Conservation (phyloP, 1,284 basidiomycete genomes). For the Ganoderma meredithae region DNA sequence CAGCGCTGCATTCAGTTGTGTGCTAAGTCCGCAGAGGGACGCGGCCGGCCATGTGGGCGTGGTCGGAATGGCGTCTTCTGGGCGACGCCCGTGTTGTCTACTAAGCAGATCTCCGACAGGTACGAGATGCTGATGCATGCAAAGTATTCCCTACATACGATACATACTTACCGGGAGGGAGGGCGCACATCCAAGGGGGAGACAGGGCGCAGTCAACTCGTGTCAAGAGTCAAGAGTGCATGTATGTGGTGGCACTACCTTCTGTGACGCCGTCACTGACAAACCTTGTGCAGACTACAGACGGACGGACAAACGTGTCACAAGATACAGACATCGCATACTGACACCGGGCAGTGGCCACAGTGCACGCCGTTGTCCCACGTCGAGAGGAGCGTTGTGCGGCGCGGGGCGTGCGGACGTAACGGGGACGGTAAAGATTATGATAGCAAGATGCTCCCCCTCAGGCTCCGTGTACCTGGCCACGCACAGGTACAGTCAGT, state of each 20-base stretch:
- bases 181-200: background rate
- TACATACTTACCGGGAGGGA: background rate
- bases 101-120: background rate
- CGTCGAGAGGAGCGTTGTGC: background rate
- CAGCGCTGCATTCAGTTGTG: background rate
- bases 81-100: background rate
- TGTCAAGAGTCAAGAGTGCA: background rate
- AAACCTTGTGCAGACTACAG: background rate
- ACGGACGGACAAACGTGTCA: background rate
- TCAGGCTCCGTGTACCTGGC: background rate
- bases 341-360: too few relatives aligned
- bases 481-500: background rate
- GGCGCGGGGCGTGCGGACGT: background rate
- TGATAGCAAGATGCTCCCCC: too few relatives aligned
- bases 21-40: background rate
- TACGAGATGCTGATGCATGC: too few relatives aligned
- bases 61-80: background rate
- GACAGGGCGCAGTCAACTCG: background rate
- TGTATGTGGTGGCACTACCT: constrained; percentile 1
- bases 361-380: background rate
- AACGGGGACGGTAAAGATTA: background rate
- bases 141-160: too few relatives aligned
- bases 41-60: constrained; percentile 3
- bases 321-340: background rate
- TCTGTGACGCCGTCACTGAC: background rate